phyloP scores from a whole-genome alignment of 2,329 filamentous ascomycete genomes.

The Fusarium floridanum region DNA sequence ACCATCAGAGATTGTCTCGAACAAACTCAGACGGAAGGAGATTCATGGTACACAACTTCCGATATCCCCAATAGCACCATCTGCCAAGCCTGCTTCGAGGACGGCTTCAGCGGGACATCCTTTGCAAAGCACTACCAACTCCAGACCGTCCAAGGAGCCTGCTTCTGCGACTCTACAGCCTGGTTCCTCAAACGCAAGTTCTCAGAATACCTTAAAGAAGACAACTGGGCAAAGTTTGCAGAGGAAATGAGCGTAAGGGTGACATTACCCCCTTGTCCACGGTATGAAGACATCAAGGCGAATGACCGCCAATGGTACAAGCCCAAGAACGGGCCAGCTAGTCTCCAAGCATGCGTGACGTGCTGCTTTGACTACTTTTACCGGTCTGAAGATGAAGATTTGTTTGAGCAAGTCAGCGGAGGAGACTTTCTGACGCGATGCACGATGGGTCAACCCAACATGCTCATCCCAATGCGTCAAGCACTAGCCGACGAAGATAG shows the following conservation, averaged over 20 bases:
- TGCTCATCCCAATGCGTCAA: constrained; percentile 48
- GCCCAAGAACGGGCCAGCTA: constrained; percentile 39
- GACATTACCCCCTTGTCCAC: constrained; percentile 46
- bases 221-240: constrained; percentile 52
- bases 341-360: constrained; percentile 51
- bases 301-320: constrained; percentile 51
- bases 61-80: constrained; percentile 50
- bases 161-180: constrained; percentile 50
- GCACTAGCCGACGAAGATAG: constrained; percentile 49
- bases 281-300: constrained; percentile 29
- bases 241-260: constrained; percentile 47
- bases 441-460: constrained; percentile 48
- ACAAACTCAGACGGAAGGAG: constrained; percentile 21
- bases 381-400: constrained; percentile 46
- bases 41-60: constrained; percentile 52
- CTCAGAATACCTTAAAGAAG: constrained; percentile 36
- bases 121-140: constrained; percentile 49
- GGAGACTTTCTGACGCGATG: constrained; percentile 44
- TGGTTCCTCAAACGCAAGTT: constrained; percentile 50
- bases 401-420: constrained; percentile 39
- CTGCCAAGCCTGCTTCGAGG: constrained; percentile 56
- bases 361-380: constrained; percentile 56
- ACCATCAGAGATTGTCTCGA: constrained; percentile 34
- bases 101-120: constrained; percentile 47
- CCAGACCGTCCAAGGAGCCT: neutral